Conservation (phyloP, 2,329 filamentous ascomycete species). For the Pseudopithomyces chartarum region DNA sequence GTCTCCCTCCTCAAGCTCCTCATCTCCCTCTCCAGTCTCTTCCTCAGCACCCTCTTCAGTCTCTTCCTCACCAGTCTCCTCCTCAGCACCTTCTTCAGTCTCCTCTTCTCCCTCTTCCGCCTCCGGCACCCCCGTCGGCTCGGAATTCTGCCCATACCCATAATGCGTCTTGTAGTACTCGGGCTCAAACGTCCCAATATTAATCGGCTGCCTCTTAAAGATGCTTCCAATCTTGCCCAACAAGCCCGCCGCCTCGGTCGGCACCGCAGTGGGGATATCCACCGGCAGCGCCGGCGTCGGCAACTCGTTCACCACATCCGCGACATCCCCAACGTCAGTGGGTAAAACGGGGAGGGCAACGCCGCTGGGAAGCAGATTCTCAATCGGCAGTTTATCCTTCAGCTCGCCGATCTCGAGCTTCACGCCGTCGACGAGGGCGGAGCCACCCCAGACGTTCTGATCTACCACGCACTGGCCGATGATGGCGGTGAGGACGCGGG, state of each 20-base stretch:
- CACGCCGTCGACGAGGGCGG: slow-evolving; percentile 1
- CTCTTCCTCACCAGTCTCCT: neutral
- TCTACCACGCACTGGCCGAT: neutral
- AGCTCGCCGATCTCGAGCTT: slow-evolving; percentile 1
- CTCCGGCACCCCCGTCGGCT: neutral
- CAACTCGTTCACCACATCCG: neutral
- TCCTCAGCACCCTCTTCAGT: neutral
- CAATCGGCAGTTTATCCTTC: neutral
- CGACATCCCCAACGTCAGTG: neutral
- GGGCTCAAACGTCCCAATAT: neutral
- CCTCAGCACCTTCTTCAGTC: neutral
- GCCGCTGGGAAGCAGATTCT: neutral
- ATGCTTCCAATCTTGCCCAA: neutral
- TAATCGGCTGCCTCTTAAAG: slow-evolving; percentile 2
- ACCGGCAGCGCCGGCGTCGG: neutral
- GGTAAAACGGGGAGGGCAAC: neutral
- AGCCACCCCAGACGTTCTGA: slow-evolving; percentile 4
- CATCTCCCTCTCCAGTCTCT: neutral
- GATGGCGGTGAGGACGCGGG: slow-evolving; percentile 6
- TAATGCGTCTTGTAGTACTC: slow-evolving; percentile 1
- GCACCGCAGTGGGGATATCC: neutral
- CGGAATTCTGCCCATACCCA: neutral
- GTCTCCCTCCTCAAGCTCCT: neutral
- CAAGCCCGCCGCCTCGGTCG: neutral
- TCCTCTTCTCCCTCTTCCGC: neutral